These are phyloP conservation scores for Paramecium sexaurelia DNA, from an alignment of 73 alveolate genomes.

Conservation along the genomic window DNA sequence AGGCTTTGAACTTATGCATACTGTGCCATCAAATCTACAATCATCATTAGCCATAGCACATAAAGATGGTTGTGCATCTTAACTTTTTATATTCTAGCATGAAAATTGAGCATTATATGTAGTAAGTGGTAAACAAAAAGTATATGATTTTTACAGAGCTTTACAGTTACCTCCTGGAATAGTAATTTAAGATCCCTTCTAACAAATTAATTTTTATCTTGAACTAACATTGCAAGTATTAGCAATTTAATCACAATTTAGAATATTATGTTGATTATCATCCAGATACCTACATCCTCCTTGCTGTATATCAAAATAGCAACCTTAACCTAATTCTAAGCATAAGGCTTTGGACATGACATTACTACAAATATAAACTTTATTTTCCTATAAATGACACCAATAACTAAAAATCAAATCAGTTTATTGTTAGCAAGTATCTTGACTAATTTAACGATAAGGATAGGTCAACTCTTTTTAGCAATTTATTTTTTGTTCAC, in stretches of 20 bases:
- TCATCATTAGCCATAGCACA: not conserved
- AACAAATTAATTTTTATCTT: not conserved
- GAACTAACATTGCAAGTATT: not conserved
- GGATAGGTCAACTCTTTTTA: not conserved
- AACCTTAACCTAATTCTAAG: not conserved
- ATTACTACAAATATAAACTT: not conserved
- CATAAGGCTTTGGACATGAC: not conserved
- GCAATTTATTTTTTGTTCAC: not conserved
- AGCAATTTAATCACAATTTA: not conserved
- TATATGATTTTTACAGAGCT: not conserved
- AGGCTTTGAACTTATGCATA: not conserved
- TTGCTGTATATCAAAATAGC: not conserved
- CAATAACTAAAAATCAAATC: not conserved
- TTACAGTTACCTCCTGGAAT: not conserved
- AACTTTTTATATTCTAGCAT: not conserved
- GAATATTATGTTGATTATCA: not conserved
- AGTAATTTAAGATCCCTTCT: not conserved
- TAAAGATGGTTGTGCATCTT: not conserved
- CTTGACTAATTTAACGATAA: not conserved
- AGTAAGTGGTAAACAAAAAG: not conserved
- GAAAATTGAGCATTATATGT: not conserved
- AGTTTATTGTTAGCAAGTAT: not conserved
- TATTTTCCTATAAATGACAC: not conserved
- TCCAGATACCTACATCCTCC: conserved; percentile 11
- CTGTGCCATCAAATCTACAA: not conserved